Percentiles rank a stretch among this genome's conserved stretches.
Evolutionary conservation across 202 grass and related monocot species (phyloP).

Genomic region (Carex arenaria): DNA sequence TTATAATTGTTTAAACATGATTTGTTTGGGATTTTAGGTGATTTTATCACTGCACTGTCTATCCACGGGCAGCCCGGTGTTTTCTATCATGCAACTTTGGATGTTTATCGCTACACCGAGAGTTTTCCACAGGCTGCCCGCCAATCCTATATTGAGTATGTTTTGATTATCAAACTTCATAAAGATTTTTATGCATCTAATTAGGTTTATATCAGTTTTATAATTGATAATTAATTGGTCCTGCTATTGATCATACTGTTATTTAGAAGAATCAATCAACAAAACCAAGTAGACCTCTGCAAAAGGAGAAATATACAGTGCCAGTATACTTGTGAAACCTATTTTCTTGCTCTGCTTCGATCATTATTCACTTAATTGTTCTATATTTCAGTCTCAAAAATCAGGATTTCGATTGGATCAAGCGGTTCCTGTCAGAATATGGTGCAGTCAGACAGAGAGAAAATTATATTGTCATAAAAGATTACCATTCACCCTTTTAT

Average conservation of each 20-base stretch:
- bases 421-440: slow-evolving; percentile 26
- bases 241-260: background rate
- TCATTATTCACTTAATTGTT: background rate
- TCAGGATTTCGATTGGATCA: slow-evolving; percentile 26
- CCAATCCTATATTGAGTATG: slow-evolving; percentile 32
- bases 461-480: slow-evolving; percentile 22
- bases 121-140: background rate
- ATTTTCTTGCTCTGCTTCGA: background rate
- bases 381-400: slow-evolving; percentile 6
- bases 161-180: background rate
- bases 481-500: slow-evolving; percentile 16
- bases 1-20: background rate
- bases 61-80: slow-evolving; percentile 23
- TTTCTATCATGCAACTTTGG: slow-evolving; percentile 34
- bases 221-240: background rate
- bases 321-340: background rate
- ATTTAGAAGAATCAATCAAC: background rate
- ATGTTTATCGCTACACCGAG: slow-evolving; percentile 20
- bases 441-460: slow-evolving; percentile 15
- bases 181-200: background rate
- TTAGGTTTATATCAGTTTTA: background rate
- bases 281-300: background rate
- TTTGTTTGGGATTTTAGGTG: background rate
- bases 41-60: slow-evolving; percentile 12
- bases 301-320: background rate